These are phyloP conservation scores for Echium plantagineum DNA, from an alignment of 257 asterid species.

Conservation along the genomic window DNA sequence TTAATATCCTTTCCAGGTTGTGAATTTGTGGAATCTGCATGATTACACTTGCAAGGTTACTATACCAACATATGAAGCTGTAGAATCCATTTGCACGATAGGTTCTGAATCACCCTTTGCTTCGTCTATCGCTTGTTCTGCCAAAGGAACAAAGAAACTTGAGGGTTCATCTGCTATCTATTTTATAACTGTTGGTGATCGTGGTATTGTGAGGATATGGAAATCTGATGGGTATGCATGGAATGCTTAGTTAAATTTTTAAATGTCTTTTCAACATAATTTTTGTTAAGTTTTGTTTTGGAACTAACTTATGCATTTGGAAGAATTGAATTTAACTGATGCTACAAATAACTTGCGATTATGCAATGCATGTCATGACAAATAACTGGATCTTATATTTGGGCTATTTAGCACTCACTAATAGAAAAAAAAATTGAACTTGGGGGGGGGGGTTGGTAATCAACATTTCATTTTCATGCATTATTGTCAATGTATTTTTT, in stretches of 20 bases:
- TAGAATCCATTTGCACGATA: slow-evolving; percentile 69
- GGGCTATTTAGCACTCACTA: neutral
- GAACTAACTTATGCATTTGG: too few species aligned
- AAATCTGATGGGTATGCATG: slow-evolving; percentile 64
- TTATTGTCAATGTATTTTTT: neutral
- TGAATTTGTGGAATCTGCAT: slow-evolving; percentile 74
- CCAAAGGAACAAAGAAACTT: slow-evolving; percentile 37
- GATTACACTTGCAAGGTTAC: slow-evolving; percentile 62
- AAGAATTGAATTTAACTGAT: neutral
- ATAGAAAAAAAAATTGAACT: too few species aligned
- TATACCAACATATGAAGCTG: slow-evolving; percentile 81
- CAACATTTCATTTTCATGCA: neutral
- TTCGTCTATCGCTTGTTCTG: slow-evolving; percentile 31
- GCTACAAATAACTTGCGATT: neutral
- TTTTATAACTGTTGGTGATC: slow-evolving; percentile 91
- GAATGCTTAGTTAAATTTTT: slow-evolving; percentile 1
- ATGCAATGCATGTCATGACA: neutral
- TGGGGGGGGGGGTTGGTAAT: too few species aligned
- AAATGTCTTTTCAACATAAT: too few species aligned
- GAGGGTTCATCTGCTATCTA: slow-evolving; percentile 38
- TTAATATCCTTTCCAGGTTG: slow-evolving; percentile 47
- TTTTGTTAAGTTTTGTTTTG: too few species aligned
- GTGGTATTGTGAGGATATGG: slow-evolving; percentile 90
- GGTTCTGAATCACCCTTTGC: slow-evolving; percentile 49
- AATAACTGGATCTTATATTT: neutral